Conservation (phyloP, 768 basidiomycete genomes). For the Russula earlei region DNA sequence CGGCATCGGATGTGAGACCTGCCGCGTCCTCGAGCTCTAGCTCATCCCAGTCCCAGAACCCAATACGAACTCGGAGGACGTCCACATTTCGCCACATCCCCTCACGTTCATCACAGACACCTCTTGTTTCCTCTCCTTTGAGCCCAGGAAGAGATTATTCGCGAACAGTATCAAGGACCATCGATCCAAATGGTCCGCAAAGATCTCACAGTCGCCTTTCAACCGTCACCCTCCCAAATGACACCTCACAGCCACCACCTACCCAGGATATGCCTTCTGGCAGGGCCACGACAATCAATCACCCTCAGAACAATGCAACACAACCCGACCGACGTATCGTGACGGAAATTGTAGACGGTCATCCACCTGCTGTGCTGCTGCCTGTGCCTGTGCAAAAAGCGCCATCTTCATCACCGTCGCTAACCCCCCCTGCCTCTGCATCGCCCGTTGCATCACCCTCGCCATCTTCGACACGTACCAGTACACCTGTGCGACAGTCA, state of each 20-base stretch:
- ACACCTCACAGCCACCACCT: background rate
- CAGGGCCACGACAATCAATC: background rate
- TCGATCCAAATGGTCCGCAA: constrained; percentile 13
- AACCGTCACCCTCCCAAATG: constrained; percentile 14
- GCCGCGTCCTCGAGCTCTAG: background rate
- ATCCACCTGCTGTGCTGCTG: background rate
- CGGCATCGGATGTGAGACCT: background rate
- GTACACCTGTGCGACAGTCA: constrained; percentile 19
- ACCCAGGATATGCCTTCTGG: constrained; percentile 1
- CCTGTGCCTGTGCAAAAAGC: constrained; percentile 2
- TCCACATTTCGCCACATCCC: constrained; percentile 49
- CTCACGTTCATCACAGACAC: constrained; percentile 24
- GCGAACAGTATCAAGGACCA: constrained; percentile 17
- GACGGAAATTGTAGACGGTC: background rate
- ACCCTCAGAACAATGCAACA: background rate
- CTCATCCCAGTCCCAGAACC: background rate
- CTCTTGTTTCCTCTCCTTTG: constrained; percentile 30
- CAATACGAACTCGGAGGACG: constrained; percentile 28
- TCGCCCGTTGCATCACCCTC: constrained; percentile 20
- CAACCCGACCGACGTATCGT: background rate
- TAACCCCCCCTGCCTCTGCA: constrained; percentile 14
- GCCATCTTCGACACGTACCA: constrained; percentile 14
- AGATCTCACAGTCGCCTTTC: constrained; percentile 16
- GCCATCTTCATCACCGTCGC: constrained; percentile 19
- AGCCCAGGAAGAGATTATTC: constrained; percentile 23